Base-by-base conservation (phyloP, 257 asterid species). In the Solanum clarkiae region DNA sequence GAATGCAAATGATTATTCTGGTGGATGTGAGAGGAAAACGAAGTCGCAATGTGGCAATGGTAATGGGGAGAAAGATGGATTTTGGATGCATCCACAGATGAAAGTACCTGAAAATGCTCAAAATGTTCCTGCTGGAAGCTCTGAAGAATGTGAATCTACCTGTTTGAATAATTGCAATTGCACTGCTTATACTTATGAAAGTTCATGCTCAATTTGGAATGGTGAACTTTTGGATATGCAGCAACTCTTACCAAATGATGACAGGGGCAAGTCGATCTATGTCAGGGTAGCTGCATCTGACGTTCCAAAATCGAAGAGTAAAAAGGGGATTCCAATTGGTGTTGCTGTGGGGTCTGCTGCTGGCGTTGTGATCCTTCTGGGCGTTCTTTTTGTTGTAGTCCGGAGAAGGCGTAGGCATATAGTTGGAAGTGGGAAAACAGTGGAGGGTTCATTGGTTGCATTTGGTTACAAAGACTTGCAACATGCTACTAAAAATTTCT, bases 161-260 rank as follows among this genome's bases (percentile, higher is more conserved):
- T 92, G 94, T 81, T 62, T 92, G 87, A 83, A 45, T 57, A 89
- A 88, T 84, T 92, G 93, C 72, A 85, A 85, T 54, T 92, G 94
- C 87, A 85, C 85, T 26, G 94, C 93, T 16, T 88, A 90, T 84
- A 44, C 91, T 62, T 88, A 82, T 80, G 88, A 24, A 59, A 85
- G 47, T 29, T 70, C 80, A n/a, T 88, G 89, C 65, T 74, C 79
- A n/a, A 54, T 84, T 1, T 86, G 91, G 91, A 56, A 40, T 3
- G 72, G 85, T 22, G 84, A 68, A 10, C 75, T 88, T 7, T 57
- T 60, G 80, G 57, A 77, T 85, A 42, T 85, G 79, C 82, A 24
- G 86, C 85, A 77, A 60, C 65, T 82, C 71, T 45, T 84, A 10
- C 71, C 63, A 13, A 74, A 82, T 79, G 86, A 83, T 56, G 65